Evolutionary conservation across 2,329 filamentous ascomycete species (phyloP).

Genomic region (Stromatinia cepivora): DNA sequence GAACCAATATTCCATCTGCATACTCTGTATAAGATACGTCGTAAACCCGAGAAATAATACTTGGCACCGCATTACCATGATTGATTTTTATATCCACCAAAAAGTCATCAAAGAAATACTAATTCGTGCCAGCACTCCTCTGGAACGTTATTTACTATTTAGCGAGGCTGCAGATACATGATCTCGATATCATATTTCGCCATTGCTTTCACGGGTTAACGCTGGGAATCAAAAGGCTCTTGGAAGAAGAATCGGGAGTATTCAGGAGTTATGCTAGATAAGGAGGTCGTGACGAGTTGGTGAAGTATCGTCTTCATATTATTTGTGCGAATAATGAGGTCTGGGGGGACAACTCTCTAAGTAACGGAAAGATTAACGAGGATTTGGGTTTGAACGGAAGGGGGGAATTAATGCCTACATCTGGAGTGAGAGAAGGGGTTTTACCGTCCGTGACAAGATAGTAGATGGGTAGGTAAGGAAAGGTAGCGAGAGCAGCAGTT

Average conservation of each 20-base stretch:
- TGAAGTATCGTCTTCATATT: constrained; percentile 54
- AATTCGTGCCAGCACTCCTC: constrained; percentile 42
- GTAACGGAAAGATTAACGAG: constrained; percentile 33
- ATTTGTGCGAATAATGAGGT: constrained; percentile 51
- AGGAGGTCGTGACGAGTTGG: constrained; percentile 51
- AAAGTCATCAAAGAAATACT: constrained; percentile 51
- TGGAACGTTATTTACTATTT: constrained; percentile 47
- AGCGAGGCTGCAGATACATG: constrained; percentile 47
- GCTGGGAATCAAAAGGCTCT: constrained; percentile 47
- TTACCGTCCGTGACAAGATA: constrained; percentile 11
- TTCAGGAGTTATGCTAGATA: background rate
- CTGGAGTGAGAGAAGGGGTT: constrained; percentile 7
- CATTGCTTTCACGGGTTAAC: constrained; percentile 40
- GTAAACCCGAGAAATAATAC: constrained; percentile 15
- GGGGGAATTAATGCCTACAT: constrained; percentile 2
- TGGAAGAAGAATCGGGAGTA: constrained; percentile 44
- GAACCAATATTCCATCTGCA: constrained; percentile 41
- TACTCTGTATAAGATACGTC: constrained; percentile 9
- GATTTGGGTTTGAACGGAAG: background rate
- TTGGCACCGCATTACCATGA: constrained; percentile 13
- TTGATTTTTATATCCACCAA: constrained; percentile 10
- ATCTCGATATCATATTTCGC: constrained; percentile 45
- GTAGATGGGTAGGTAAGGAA: constrained; percentile 11
- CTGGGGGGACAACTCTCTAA: constrained; percentile 47
- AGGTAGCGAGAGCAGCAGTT: background rate